Conservation (phyloP, 352 stramenopile species). For the Elongisporangium anandrum region DNA sequence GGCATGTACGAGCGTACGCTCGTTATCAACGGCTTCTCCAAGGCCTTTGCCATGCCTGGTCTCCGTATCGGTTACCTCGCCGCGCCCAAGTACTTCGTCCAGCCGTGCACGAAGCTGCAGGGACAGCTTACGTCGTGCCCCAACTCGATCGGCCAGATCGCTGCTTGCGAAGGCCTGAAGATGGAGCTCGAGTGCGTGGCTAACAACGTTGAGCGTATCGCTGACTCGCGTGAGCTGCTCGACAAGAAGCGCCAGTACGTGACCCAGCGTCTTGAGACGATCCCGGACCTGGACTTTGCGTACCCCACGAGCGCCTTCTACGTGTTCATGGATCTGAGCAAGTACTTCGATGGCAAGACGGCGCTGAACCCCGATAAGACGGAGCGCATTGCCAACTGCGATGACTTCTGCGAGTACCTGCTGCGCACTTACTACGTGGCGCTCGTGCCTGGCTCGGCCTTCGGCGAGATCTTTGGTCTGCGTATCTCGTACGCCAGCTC, state of each 20-base stretch:
- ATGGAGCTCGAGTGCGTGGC: constrained; percentile 72
- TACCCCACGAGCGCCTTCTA: constrained; percentile 95
- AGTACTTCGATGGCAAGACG: constrained; percentile 69
- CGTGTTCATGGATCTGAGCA: constrained; percentile 89
- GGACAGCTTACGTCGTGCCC: constrained; percentile 95
- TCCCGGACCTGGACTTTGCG: constrained; percentile 77
- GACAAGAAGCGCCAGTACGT: constrained; percentile 91
- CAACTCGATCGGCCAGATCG: constrained; percentile 89
- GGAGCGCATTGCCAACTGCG: constrained; percentile 41
- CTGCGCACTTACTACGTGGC: constrained; percentile 91
- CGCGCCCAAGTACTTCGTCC: constrained; percentile 70
- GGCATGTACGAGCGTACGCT: constrained; percentile 91
- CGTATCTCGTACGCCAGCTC: constrained; percentile 97
- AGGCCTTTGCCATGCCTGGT: constrained; percentile 96
- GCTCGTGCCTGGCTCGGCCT: constrained; percentile 94
- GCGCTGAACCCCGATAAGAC: constrained; percentile 33
- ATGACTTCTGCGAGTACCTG: constrained; percentile 91
- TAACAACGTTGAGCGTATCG: constrained; percentile 48
- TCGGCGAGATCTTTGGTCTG: constrained; percentile 91
- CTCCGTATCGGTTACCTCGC: constrained; percentile 93
- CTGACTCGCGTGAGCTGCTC: constrained; percentile 43
- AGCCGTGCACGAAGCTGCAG: constrained; percentile 91
- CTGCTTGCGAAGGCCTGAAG: constrained; percentile 86
- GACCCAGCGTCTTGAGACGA: constrained; percentile 72
- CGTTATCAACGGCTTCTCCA: constrained; percentile 96